Base-by-base conservation (phyloP, 2,329 filamentous ascomycete species). In the Gyromitra esculenta region DNA sequence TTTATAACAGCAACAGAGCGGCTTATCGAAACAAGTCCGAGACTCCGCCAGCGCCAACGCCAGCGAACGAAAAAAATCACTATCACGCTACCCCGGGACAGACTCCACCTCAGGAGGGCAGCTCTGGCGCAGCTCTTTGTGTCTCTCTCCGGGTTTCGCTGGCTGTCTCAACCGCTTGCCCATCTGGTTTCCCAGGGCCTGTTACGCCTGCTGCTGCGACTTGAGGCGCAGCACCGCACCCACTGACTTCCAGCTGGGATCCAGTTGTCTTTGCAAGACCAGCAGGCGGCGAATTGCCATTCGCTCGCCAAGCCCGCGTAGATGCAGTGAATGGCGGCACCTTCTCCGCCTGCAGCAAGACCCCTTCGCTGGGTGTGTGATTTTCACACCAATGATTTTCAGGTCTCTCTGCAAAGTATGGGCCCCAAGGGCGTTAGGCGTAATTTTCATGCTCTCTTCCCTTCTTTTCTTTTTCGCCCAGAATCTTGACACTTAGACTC, bases 211-310 rank as follows among this genome's bases (percentile, higher is more conserved):
- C 15, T 66, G 59, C 45, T 62, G 56, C 56, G 66, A 11, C 41
- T 59, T 35, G 64, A 62, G 71, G 71, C 64, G 71, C 64, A 69
- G 71, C 63, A 74, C n/a, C 25, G 37, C 21, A 71, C 63, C 18
- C 35, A 59, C 69, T 60, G 59, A 45, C 37, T 21, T 39, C 50
- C 62, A 73, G 63, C 50, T 11, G 11, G 39, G 39, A 57, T 25
- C 43, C 64, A 56, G 56, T 8, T 59, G 56, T 37, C 56, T 59
- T 57, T 59, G 45, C n/a, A 52, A 48, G 39, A 41, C 8, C 50
- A 68, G 52, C 11, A 13, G 54, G 21, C 39, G 43, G 60, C 60
- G 60, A 64, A 68, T 43, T 6, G 65, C 52, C 52, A 21, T 13
- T 35, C 63, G 52, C 43, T 13, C 41, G 62, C 70, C 70, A 73